phyloP scores from a whole-genome alignment of 768 basidiomycete genomes.

The Holtermanniella nyarrowii region DNA sequence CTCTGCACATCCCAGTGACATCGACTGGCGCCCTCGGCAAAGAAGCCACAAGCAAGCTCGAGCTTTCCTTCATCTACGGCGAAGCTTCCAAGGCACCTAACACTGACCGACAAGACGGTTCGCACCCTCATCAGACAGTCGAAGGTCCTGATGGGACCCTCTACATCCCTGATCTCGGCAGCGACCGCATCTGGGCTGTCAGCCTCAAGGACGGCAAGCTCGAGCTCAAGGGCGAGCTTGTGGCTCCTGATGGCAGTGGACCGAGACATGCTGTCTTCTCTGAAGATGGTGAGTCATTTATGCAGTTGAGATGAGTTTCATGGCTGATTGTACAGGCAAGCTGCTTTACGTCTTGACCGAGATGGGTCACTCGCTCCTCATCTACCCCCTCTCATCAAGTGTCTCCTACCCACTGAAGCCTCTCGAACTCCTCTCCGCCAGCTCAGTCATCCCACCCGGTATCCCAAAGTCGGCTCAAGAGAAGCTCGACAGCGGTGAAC shows the following conservation, averaged over 20 bases:
- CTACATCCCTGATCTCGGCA: conserved; percentile 65
- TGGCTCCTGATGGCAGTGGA: conserved; percentile 40
- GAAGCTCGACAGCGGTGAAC: conserved; percentile 31
- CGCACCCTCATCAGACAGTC: conserved; percentile 69
- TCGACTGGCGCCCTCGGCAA: conserved; percentile 21
- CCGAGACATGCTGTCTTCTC: conserved; percentile 27
- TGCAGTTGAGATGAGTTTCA: background rate
- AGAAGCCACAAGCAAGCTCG: conserved; percentile 39
- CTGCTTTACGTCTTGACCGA: conserved; percentile 38
- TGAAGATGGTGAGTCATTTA: conserved; percentile 14
- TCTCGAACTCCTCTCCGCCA: conserved; percentile 18
- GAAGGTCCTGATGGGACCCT: conserved; percentile 48
- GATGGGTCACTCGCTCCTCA: conserved; percentile 23
- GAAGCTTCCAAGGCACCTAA: conserved; percentile 51
- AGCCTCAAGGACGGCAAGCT: conserved; percentile 48
- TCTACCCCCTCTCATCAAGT: conserved; percentile 21
- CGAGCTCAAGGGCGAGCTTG: conserved; percentile 47
- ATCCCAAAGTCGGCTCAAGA: conserved; percentile 18
- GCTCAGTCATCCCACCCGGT: conserved; percentile 25
- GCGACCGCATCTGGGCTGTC: conserved; percentile 55
- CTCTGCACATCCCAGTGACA: conserved; percentile 53
- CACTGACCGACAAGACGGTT: conserved; percentile 54
- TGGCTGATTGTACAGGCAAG: conserved; percentile 16
- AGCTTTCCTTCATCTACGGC: conserved; percentile 20
- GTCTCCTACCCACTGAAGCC: conserved; percentile 17